Evolutionary conservation across 306 rosid species (phyloP).

Genomic region (Erythrophleum fordii): DNA sequence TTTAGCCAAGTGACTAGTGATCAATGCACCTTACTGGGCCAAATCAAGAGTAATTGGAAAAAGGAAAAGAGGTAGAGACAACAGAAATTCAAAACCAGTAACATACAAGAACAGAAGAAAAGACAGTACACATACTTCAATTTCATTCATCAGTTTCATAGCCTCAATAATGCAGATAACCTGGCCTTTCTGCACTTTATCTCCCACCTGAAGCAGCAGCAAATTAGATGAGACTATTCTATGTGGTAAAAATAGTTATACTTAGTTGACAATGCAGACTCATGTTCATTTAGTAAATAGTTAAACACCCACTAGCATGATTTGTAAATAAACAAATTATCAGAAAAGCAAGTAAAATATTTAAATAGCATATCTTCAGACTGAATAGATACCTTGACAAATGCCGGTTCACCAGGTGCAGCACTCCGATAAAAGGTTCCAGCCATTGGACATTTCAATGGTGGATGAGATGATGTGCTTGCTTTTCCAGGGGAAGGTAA

Average conservation of each 20-base stretch:
- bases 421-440: conserved; percentile 86
- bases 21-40: background rate
- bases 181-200: conserved; percentile 92
- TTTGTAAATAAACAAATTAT: conserved; percentile 3
- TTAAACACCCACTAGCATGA: conserved; percentile 14
- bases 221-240: conserved; percentile 26
- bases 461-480: conserved; percentile 71
- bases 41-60: background rate
- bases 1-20: background rate
- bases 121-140: conserved; percentile 64
- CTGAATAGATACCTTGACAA: conserved; percentile 69
- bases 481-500: conserved; percentile 61
- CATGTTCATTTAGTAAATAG: background rate
- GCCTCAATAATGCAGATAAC: conserved; percentile 90
- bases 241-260: background rate
- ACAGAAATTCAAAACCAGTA: conserved; percentile 22
- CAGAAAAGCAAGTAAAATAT: background rate
- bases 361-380: background rate
- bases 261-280: background rate
- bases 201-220: conserved; percentile 77
- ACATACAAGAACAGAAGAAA: conserved; percentile 5
- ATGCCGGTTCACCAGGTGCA: conserved; percentile 86
- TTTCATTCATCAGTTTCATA: conserved; percentile 97
- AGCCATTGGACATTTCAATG: conserved; percentile 91
- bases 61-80: background rate